These are phyloP conservation scores for Phytophthora palmivora DNA, from an alignment of 352 stramenopile species.

Conservation along the genomic window DNA sequence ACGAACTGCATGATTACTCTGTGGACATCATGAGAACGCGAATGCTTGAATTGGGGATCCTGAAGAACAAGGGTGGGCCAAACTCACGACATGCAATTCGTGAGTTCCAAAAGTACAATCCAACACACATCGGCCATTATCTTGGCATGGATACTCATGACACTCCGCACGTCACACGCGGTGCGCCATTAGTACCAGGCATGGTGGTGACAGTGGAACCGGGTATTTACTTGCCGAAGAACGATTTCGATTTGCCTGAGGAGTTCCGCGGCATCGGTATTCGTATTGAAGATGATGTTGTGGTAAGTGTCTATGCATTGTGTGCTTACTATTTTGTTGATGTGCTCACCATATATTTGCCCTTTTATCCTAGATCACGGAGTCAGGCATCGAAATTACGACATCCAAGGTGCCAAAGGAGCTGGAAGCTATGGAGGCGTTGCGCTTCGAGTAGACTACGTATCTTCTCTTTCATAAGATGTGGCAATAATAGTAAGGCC, in stretches of 20 bases:
- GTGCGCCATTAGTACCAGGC: conserved; percentile 59
- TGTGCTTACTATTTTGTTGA: neutral
- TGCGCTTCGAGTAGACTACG: conserved; percentile 48
- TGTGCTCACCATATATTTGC: conserved; percentile 9
- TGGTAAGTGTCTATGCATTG: conserved; percentile 49
- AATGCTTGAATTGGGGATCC: conserved; percentile 69
- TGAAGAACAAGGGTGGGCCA: conserved; percentile 41
- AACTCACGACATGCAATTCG: conserved; percentile 44
- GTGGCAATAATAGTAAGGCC: conserved; percentile 9
- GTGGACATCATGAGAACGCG: conserved; percentile 74
- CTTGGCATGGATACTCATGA: conserved; percentile 88
- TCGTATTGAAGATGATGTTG: conserved; percentile 87
- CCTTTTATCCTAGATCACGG: conserved; percentile 60
- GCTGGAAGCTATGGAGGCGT: conserved; percentile 66
- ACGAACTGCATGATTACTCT: conserved; percentile 80
- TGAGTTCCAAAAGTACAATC: conserved; percentile 86
- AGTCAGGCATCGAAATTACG: conserved; percentile 78
- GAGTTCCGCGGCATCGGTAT: conserved; percentile 88
- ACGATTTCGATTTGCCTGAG: conserved; percentile 63
- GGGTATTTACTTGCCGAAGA: conserved; percentile 84
- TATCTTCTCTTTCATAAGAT: conserved; percentile 13
- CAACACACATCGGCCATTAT: conserved; percentile 88
- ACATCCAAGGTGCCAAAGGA: conserved; percentile 77
- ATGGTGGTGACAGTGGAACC: conserved; percentile 89
- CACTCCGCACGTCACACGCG: conserved; percentile 74